These are phyloP conservation scores for Lachancea fermentati DNA, from an alignment of 805 yeast species.

Conservation along the genomic window DNA sequence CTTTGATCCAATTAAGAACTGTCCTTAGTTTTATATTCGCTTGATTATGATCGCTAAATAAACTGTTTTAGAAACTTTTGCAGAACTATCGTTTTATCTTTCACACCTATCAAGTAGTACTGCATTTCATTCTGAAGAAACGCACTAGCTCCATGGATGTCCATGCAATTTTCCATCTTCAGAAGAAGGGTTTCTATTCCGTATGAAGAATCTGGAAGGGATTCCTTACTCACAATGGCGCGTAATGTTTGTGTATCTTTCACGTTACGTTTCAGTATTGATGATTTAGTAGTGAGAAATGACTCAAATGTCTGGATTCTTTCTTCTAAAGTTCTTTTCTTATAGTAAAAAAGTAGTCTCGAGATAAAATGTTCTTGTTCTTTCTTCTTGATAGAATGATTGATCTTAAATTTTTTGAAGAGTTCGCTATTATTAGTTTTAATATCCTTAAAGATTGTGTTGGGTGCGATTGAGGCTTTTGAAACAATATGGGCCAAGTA, in stretches of 20 bases:
- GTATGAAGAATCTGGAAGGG: constrained; percentile 12
- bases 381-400: constrained; percentile 18
- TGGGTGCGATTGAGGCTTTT: constrained; percentile 16
- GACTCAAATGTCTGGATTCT: constrained; percentile 16
- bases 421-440: constrained; percentile 17
- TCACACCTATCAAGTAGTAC: constrained; percentile 26
- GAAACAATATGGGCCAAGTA: constrained; percentile 30
- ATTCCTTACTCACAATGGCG: constrained; percentile 5
- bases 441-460: constrained; percentile 25
- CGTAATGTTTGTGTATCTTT: constrained; percentile 5
- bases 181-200: constrained; percentile 22
- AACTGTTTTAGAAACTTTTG: constrained; percentile 9
- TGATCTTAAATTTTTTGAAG: constrained; percentile 23
- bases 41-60: background rate
- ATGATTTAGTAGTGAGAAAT: constrained; percentile 7
- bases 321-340: constrained; percentile 16
- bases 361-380: constrained; percentile 24
- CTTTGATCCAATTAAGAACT: constrained; percentile 7
- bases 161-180: constrained; percentile 18
- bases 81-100: constrained; percentile 18
- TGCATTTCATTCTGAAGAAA: constrained; percentile 10
- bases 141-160: constrained; percentile 8
- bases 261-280: constrained; percentile 5
- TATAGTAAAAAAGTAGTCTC: constrained; percentile 26
- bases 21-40: background rate